Percentiles rank a stretch among this genome's conserved stretches.
These are phyloP conservation scores for Aspergillus carlsbadensis DNA, from an alignment of 495 filamentous ascomycete species.

Conservation along the genomic window DNA sequence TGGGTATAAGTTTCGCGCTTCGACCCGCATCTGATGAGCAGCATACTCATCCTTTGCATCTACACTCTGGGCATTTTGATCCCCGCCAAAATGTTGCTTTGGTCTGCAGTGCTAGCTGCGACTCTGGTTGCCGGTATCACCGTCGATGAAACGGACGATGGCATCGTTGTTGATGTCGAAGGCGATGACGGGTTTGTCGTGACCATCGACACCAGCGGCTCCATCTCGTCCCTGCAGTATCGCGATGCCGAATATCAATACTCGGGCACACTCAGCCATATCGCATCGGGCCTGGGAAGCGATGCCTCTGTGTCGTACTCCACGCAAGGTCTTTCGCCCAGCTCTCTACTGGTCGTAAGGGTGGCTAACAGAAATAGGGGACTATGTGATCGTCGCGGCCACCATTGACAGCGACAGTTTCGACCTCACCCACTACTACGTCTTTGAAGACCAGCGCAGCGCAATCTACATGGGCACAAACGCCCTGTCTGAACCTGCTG, in stretches of 20 bases:
- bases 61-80: too few species aligned
- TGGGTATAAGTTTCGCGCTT: too few species aligned
- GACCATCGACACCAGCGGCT: not conserved
- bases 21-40: too few species aligned
- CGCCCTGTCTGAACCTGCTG: not conserved
- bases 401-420: not conserved
- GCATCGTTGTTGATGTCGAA: not conserved
- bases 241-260: not conserved
- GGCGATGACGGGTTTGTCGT: not conserved
- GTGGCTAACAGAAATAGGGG: not conserved
- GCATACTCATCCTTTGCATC: too few species aligned
- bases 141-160: not conserved
- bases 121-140: not conserved
- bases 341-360: not conserved
- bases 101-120: not conserved
- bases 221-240: not conserved
- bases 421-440: conserved; percentile 5
- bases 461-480: conserved; percentile 10
- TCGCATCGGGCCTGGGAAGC: not conserved
- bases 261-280: not conserved
- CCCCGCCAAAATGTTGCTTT: too few species aligned
- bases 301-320: not conserved
- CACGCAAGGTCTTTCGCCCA: not conserved
- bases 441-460: conserved; percentile 1
- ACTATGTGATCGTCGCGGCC: not conserved